Evolutionary conservation across 169 alveolate species (phyloP), one percentile per base, ranked within the genome.

Genomic region (Theileria orientalis): DNA sequence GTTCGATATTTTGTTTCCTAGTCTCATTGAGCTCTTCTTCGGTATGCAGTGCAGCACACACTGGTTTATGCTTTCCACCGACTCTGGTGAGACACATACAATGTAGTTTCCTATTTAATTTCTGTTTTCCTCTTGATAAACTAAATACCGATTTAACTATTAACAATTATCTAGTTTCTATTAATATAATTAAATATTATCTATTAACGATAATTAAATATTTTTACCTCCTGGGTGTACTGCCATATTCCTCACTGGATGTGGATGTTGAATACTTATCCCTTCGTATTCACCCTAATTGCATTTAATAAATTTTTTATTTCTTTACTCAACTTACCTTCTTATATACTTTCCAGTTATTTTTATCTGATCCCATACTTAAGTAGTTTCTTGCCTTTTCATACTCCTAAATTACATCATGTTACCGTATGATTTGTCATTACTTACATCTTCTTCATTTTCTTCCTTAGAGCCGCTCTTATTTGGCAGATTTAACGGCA

Each of bases 401-500:
- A 49, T 49, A 51, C 71, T 68, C 29, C 76, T 44, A 35, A 68
- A 27, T 62, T 14, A 44, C 23, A 3, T 35, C 54, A 56, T 3
- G 19, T 27, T 6, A 19, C 29, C 7, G 16, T 40, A 16, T 44
- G 6, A 42, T 42, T 62, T 23, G 7, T 13, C 40, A 35, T n/a
- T 19, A 21, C 57, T 40, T 25, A 62, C 51, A 40, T 62, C 52
- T 25, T 42, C 21, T 40, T 13, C 16, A 0, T 62, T 13, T 40
- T 35, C 35, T 62, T 40, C 30, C 29, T 19, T 44, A 19, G 60
- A n/a, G 27, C 23, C 46, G 19, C 21, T 14, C 7, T 57, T 68
- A 66, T 82, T 82, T 19, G 83, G 83, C 19, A 82, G 61, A 46
- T 73, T 69, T 3, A 82, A 33, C 13, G 89, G 75, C 21, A 82